Conservation (phyloP, 306 rosid genomes). For the Spatholobus suberectus region DNA sequence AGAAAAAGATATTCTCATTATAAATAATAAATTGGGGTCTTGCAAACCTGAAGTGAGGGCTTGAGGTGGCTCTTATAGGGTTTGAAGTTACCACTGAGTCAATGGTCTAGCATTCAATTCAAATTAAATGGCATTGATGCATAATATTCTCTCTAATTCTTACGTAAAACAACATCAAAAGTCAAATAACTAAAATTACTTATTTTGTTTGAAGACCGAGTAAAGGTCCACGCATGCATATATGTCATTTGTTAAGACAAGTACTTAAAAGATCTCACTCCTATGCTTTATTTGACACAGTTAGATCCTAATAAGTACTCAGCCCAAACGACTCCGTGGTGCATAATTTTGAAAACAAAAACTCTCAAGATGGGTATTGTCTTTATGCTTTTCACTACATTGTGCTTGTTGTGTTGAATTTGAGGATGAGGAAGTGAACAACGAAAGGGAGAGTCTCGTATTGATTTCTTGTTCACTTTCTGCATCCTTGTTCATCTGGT, state of each 20-base stretch:
- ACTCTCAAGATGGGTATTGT: constrained; percentile 19
- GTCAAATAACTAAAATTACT: constrained; percentile 12
- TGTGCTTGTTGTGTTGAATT: constrained; percentile 36
- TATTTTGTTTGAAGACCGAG: background rate
- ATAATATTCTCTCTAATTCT: background rate
- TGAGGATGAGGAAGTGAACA: constrained; percentile 51
- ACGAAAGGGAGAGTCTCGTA: constrained; percentile 62
- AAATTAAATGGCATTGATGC: background rate
- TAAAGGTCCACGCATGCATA: constrained; percentile 28
- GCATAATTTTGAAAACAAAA: constrained; percentile 37
- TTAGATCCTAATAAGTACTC: constrained; percentile 69
- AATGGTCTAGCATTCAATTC: background rate
- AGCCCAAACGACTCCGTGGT: constrained; percentile 39
- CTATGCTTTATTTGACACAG: constrained; percentile 47
- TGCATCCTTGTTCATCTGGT: background rate
- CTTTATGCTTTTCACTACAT: constrained; percentile 18
- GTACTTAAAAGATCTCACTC: constrained; percentile 77
- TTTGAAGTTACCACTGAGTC: background rate
- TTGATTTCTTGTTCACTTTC: constrained; percentile 43
- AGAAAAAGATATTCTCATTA: background rate
- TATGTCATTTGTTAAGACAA: constrained; percentile 43
- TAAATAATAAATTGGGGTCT: background rate
- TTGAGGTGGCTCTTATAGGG: background rate
- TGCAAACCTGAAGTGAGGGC: background rate
- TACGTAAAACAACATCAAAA: constrained; percentile 20